Conservation (phyloP, 345 rosid genomes). For the Heritiera fomes region DNA sequence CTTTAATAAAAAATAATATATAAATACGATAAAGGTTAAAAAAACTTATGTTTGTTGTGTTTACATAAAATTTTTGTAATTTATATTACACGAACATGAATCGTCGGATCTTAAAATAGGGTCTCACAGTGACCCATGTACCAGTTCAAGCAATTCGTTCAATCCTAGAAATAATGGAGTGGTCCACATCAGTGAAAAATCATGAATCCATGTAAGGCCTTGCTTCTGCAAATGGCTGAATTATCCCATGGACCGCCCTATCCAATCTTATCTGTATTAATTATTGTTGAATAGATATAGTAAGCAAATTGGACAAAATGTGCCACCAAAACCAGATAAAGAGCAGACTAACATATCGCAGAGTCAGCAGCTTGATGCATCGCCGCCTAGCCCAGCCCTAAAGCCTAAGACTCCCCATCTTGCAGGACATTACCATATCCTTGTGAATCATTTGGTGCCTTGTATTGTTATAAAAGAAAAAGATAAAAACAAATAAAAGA, state of each 20-base stretch:
- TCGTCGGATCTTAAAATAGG: too few relatives aligned
- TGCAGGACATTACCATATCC: background rate
- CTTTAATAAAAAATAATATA: too few relatives aligned
- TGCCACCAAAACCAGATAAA: background rate
- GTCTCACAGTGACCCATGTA: background rate
- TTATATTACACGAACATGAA: too few relatives aligned
- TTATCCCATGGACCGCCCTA: conserved; percentile 1
- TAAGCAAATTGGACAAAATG: background rate
- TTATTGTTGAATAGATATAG: background rate
- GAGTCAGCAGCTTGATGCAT: background rate
- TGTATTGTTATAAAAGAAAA: background rate
- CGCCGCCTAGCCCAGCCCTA: conserved; percentile 5
- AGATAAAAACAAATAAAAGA: background rate
- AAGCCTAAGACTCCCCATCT: background rate
- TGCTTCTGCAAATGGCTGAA: background rate
- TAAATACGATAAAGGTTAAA: too few relatives aligned
- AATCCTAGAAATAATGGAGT: background rate
- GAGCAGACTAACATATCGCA: background rate
- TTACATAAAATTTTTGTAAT: too few relatives aligned
- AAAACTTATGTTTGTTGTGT: too few relatives aligned
- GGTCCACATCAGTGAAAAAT: background rate
- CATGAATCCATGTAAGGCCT: background rate
- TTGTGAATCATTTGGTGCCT: background rate
- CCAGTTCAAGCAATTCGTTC: background rate
- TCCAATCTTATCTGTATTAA: background rate